phyloP scores from a whole-genome alignment of 2,329 filamentous ascomycete genomes.

The Atkinsonella texensis region DNA sequence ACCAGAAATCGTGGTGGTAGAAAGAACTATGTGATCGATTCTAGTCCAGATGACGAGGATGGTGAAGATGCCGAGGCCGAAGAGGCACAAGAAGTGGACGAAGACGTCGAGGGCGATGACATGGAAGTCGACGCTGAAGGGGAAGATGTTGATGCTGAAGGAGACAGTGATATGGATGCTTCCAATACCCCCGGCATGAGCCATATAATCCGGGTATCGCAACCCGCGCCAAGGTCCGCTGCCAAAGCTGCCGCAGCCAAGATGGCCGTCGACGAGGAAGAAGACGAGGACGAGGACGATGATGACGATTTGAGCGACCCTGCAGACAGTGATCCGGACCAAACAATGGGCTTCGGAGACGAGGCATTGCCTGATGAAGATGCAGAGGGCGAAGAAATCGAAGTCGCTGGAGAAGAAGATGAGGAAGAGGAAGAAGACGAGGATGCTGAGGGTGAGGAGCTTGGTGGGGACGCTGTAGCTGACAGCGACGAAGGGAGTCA shows the following conservation, averaged over 20 bases:
- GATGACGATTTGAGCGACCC: constrained; percentile 45
- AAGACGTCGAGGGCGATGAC: constrained; percentile 27
- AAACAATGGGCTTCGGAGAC: constrained; percentile 27
- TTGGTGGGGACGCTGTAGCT: constrained; percentile 23
- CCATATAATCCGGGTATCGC: constrained; percentile 36
- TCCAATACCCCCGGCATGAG: constrained; percentile 18
- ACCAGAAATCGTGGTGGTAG: constrained; percentile 43
- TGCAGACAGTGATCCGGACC: constrained; percentile 31
- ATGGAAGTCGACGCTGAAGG: constrained; percentile 27
- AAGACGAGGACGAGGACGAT: constrained; percentile 38
- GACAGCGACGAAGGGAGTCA: constrained; percentile 35
- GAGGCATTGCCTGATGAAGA: constrained; percentile 36
- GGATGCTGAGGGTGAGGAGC: constrained; percentile 24
- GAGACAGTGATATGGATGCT: constrained; percentile 33
- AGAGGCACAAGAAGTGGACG: constrained; percentile 29
- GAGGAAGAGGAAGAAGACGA: constrained; percentile 28
- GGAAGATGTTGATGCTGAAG: constrained; percentile 28
- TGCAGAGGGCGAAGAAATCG: constrained; percentile 34
- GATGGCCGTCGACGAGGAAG: constrained; percentile 27
- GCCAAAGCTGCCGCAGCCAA: constrained; percentile 22
- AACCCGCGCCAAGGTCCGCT: constrained; percentile 25
- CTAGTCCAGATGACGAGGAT: constrained; percentile 34
- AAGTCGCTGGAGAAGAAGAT: constrained; percentile 30
- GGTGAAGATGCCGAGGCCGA: constrained; percentile 25
- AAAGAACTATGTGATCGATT: constrained; percentile 50